Conservation (phyloP, 805 yeast genomes). For the Nakazawaea molendinolei region DNA sequence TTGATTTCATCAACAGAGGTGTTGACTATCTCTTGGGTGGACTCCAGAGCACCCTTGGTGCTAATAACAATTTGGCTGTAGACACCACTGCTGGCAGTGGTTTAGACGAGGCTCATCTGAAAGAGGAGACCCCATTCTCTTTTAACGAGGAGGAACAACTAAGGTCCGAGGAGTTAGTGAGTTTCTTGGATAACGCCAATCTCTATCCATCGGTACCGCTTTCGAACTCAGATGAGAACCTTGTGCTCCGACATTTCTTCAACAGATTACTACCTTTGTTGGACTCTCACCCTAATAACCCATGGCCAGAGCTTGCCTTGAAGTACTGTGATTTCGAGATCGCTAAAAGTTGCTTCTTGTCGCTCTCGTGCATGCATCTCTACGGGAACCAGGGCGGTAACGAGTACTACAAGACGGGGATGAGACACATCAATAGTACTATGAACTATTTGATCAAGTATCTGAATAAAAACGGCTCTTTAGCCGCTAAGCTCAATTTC, state of each 20-base stretch:
- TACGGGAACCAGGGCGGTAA: slow-evolving; percentile 47
- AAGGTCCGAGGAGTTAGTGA: no score
- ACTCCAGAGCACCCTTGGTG: background rate
- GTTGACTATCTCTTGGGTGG: slow-evolving; percentile 9
- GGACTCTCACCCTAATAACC: slow-evolving; percentile 55
- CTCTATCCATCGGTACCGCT: slow-evolving; percentile 13
- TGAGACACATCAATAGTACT: slow-evolving; percentile 47
- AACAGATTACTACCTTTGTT: slow-evolving; percentile 43
- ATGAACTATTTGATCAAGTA: slow-evolving; percentile 47
- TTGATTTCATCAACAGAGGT: slow-evolving; percentile 7
- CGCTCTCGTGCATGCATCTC: slow-evolving; percentile 50
- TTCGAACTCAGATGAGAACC: slow-evolving; percentile 42
- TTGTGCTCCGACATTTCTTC: slow-evolving; percentile 50
- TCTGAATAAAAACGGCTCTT: slow-evolving; percentile 21
- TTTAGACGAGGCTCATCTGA: background rate
- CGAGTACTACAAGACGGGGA: slow-evolving; percentile 45
- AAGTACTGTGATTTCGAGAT: slow-evolving; percentile 51
- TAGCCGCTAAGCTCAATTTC: slow-evolving; percentile 1
- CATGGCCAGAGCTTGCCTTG: slow-evolving; percentile 55
- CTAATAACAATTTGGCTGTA: slow-evolving; percentile 1
- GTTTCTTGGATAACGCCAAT: slow-evolving; percentile 17
- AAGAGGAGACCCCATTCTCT: background rate
- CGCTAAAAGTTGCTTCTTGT: slow-evolving; percentile 51
- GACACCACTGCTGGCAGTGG: background rate
- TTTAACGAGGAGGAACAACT: no score